Conservation (phyloP, 257 asterid genomes). For the Prunella vulgaris region DNA sequence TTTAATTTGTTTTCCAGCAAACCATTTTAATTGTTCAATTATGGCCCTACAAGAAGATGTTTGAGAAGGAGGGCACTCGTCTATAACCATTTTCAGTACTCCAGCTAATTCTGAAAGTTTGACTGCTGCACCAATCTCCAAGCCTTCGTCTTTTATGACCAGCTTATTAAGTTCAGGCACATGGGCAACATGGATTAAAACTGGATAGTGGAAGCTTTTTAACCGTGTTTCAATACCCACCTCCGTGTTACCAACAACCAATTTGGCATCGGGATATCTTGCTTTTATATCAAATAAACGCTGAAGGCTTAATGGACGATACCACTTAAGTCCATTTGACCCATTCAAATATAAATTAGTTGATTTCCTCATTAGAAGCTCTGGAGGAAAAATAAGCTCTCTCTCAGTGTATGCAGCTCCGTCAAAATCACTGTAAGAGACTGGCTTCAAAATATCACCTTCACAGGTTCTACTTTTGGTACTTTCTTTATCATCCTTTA, state of each 20-base stretch:
- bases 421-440: constrained; percentile 58
- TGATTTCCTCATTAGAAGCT: constrained; percentile 59
- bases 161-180: constrained; percentile 73
- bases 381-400: constrained; percentile 95
- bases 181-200: constrained; percentile 58
- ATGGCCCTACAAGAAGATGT: constrained; percentile 80
- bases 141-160: constrained; percentile 56
- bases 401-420: constrained; percentile 70
- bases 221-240: constrained; percentile 89
- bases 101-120: constrained; percentile 69
- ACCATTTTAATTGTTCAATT: constrained; percentile 82
- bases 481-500: constrained; percentile 27
- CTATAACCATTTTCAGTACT: constrained; percentile 41
- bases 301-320: constrained; percentile 70
- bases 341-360: constrained; percentile 56
- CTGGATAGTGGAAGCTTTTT: constrained; percentile 65
- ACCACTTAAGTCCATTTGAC: constrained; percentile 70
- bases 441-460: constrained; percentile 36
- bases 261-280: constrained; percentile 59
- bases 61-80: constrained; percentile 47
- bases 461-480: constrained; percentile 20
- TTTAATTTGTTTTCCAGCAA: constrained; percentile 90
- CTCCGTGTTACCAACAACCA: constrained; percentile 88
- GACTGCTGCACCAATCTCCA: constrained; percentile 89
- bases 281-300: constrained; percentile 60